Evolutionary conservation across 1,139 yeast species (phyloP), one percentile per base, ranked within the genome.

Genomic region (Diutina siamensis): DNA sequence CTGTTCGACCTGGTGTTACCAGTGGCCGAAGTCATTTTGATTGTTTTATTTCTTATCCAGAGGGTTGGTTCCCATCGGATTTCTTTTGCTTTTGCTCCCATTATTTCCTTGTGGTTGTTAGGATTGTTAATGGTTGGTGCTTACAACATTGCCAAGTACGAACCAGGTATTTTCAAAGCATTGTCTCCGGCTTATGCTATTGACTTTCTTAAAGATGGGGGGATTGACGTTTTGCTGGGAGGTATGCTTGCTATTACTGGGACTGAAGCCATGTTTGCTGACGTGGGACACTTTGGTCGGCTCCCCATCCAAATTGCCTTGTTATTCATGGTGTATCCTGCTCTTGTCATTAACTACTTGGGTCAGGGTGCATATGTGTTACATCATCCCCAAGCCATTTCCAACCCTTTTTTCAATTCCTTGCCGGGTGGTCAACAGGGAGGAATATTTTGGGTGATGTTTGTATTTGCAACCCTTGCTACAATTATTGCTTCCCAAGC

Each of bases 181-280:
- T 59, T 77, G 44, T 72, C 72, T 33, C 83, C 83, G 1, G 59
- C 60, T 45, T 71, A 71, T 52, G 83, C 81, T 2, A 64, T 74
- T 45, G 52, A 61, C 18, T 65, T 70, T 33, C 59, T 77, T 50
- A 59, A 57, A 44, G 48, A 51, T 17, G 67, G 69, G 2, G 69
- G 69, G 3, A 60, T 74, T 34, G 75, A 72, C 51, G 65, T 67
- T 2, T 60, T 78, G 40, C 67, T 74, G 9, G 72, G 76, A 4
- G 73, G 74, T 2, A 71, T 76, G 72, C 67, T 78, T 48, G 64
- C 79, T 1, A 63, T 78, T 22, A 76, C 83, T 0, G 83, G 83
- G 38, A 65, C 75, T 2, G 83, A 78, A 52, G 81, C 82, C 3
- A 71, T 78, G 77, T 78, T 78, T 60, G 79, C 81, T 3, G 82